Base-by-base conservation (phyloP, 768 basidiomycete species). In the Panaeolus papilionaceus region DNA sequence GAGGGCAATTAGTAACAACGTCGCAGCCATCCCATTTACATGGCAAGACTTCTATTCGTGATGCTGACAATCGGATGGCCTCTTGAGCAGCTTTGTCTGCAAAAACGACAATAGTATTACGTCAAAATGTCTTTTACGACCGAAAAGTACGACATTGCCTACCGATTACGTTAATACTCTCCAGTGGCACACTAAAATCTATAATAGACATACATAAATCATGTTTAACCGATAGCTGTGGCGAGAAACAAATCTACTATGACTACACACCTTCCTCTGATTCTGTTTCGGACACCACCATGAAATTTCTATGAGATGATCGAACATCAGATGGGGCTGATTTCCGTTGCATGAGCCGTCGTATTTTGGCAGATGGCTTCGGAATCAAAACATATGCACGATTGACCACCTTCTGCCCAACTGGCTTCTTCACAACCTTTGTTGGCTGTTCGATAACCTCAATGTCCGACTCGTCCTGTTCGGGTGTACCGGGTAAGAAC, bases 1-100 rank as follows among this genome's bases (percentile, higher is more conserved):
- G 78, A 6, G 79, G 77, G 54, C 88, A 88, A 72, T 89, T 90
- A 69, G 91, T 71, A 14, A 86, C 70, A 47, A 79, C 80, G 67
- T 80, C 81, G 75, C 92, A 93, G 33, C 80, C 79, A 65, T 75
- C 77, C 91, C 91, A 93, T 74, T 80, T 81, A 76, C 91, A 93
- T 11, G 75, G 78, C 51, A 79, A 74, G 68, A 81, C 79, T 64
- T 79, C 79, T 64, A 90, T 68, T 68, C 86, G 80, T 8, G 81
- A 80, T 67, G 81, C 84, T 64, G 89, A 82, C 66, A 86, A 73
- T 64, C 80, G 74, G 68, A 88, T 77, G 39, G 84, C 81, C 49
- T 80, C 75, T 64, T 76, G 80, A 72, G 87, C 86, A 69, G 69
- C 76, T 45, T 75, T 76, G 70, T 85, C 88, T 85, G 69, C 38